Evolutionary conservation across 1,284 basidiomycete genomes (phyloP).

Genomic region (Moesziomyces sp.): DNA sequence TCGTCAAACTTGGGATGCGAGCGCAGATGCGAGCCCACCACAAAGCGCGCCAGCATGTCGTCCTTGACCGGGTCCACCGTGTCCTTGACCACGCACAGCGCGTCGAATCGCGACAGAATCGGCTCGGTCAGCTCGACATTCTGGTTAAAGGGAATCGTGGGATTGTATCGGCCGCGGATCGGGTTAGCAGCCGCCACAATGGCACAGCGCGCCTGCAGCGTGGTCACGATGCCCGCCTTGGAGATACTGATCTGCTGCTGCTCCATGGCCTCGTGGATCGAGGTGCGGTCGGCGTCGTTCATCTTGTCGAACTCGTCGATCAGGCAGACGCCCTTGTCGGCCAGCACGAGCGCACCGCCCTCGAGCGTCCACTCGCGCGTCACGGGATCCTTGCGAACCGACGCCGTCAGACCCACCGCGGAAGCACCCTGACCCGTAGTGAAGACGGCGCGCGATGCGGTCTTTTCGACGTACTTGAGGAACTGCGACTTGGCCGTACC

Average conservation of each 20-base stretch:
- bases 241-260: constrained; percentile 99
- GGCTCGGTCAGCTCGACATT: constrained; percentile 99
- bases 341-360: constrained; percentile 94
- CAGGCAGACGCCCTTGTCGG: constrained; percentile 97
- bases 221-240: constrained; percentile 97
- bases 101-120: constrained; percentile 98
- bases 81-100: constrained; percentile 97
- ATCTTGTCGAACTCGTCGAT: constrained; percentile 99
- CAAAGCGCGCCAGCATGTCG: constrained; percentile 94
- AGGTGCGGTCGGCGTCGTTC: constrained; percentile 89
- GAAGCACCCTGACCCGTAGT: constrained; percentile 97
- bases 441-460: constrained; percentile 94
- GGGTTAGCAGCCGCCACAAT: constrained; percentile 98
- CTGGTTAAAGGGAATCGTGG: constrained; percentile 81
- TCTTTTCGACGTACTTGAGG: constrained; percentile 99
- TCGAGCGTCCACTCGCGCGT: constrained; percentile 99
- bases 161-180: constrained; percentile 75
- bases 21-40: constrained; percentile 92
- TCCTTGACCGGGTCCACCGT: constrained; percentile 96
- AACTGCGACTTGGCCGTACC: constrained; percentile 99
- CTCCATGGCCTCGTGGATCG: constrained; percentile 99
- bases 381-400: constrained; percentile 95
- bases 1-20: constrained; percentile 92
- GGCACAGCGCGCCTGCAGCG: constrained; percentile 94
- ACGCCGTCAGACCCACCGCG: constrained; percentile 97